Evolutionary conservation across 306 rosid genomes (phyloP).

Genomic region (Senna tora): DNA sequence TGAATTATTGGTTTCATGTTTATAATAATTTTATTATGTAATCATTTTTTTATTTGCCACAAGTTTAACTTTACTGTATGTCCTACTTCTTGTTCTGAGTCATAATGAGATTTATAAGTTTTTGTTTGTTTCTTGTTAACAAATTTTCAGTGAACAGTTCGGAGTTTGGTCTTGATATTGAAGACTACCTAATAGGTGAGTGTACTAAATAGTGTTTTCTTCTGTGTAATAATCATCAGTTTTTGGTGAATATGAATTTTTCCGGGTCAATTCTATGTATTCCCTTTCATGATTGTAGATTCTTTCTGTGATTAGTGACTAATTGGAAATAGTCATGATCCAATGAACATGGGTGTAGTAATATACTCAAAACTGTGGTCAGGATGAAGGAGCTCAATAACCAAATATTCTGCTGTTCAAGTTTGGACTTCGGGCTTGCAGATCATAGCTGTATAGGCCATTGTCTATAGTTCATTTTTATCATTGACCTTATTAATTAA

Average conservation of each 20-base stretch:
- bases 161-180: constrained; percentile 80
- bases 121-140: constrained; percentile 21
- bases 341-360: constrained; percentile 5
- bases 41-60: neutral
- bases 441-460: neutral
- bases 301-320: constrained; percentile 24
- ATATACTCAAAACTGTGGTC: neutral
- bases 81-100: neutral
- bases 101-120: constrained; percentile 15
- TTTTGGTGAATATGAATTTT: constrained; percentile 28
- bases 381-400: neutral
- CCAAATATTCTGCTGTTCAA: constrained; percentile 23
- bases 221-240: neutral
- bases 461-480: constrained; percentile 6
- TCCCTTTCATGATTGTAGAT: constrained; percentile 1
- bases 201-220: constrained; percentile 27
- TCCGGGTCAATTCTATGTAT: neutral
- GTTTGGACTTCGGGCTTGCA: constrained; percentile 4
- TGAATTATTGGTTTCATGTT: constrained; percentile 2
- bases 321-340: constrained; percentile 29
- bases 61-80: constrained; percentile 8
- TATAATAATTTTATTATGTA: constrained; percentile 8
- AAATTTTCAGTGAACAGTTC: constrained; percentile 67
- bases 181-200: constrained; percentile 92
- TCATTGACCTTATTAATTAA: neutral